A percentile compares a stretch with the other conserved stretches of the same genome.
phyloP scores from a whole-genome alignment of 257 asterid genomes.

The Gentiana straminea region DNA sequence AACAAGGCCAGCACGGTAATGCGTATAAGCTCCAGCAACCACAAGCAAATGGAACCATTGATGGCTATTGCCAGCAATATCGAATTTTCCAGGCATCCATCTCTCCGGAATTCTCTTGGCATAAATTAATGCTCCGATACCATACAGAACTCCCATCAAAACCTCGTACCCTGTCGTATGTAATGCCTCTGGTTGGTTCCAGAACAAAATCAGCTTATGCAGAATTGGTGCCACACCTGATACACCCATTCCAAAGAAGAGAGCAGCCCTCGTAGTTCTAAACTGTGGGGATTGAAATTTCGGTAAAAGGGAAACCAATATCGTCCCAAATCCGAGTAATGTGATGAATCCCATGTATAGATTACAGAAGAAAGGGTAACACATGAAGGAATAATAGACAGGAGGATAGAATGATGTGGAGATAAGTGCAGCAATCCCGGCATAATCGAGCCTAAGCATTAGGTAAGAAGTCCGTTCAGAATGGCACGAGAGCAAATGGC shows the following conservation, averaged over 20 bases:
- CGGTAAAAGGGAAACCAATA: conserved; percentile 68
- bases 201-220: conserved; percentile 68
- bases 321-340: conserved; percentile 54
- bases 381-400: conserved; percentile 90
- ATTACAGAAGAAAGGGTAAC: conserved; percentile 75
- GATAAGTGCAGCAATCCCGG: conserved; percentile 81
- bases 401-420: conserved; percentile 95
- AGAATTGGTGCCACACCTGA: conserved; percentile 76
- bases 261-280: conserved; percentile 63
- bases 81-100: conserved; percentile 96
- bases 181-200: conserved; percentile 86
- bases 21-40: conserved; percentile 94
- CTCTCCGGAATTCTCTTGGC: conserved; percentile 79
- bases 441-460: conserved; percentile 85
- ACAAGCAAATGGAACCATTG: conserved; percentile 89
- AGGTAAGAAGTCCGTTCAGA: conserved; percentile 71
- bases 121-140: conserved; percentile 68
- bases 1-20: conserved; percentile 80
- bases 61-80: conserved; percentile 88
- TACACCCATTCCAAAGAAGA: conserved; percentile 81
- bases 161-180: conserved; percentile 70
- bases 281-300: conserved; percentile 76
- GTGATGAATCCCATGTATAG: conserved; percentile 87
- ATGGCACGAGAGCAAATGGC: conserved; percentile 89
- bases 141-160: conserved; percentile 77